Evolutionary conservation across 768 basidiomycete genomes (phyloP).

Genomic region (Gymnopilus junonius): DNA sequence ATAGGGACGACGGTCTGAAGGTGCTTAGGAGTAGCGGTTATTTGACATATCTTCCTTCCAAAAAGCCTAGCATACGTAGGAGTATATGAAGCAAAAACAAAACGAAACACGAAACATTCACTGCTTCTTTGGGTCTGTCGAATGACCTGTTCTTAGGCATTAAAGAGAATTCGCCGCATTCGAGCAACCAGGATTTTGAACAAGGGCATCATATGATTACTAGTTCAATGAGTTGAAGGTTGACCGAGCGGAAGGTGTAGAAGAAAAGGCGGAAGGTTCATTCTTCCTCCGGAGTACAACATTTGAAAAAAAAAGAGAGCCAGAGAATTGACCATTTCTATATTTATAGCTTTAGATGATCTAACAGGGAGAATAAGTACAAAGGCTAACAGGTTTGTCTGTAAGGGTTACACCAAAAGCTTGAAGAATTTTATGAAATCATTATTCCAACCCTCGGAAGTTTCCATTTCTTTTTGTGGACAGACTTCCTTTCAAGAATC

Average conservation of each 20-base stretch:
- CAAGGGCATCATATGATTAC: constrained; percentile 37
- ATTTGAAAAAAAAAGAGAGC: constrained; percentile 53
- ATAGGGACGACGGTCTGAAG: too few species aligned
- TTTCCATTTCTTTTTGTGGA: constrained; percentile 23
- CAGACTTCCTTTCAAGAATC: constrained; percentile 11
- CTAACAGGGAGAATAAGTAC: not conserved
- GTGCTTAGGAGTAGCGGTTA: too few species aligned
- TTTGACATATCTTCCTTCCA: too few species aligned
- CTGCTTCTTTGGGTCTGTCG: constrained; percentile 28
- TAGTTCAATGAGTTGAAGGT: not conserved
- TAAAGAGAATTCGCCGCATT: constrained; percentile 38
- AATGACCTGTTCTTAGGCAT: constrained; percentile 47
- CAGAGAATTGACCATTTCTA: constrained; percentile 57
- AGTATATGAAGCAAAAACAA: too few species aligned
- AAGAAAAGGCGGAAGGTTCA: constrained; percentile 35
- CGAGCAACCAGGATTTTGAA: constrained; percentile 39
- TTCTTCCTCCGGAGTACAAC: constrained; percentile 41
- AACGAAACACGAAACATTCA: too few species aligned
- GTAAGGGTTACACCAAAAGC: constrained; percentile 61
- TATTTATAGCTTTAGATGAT: not conserved
- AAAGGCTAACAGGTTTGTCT: constrained; percentile 51
- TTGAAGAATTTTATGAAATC: constrained; percentile 65
- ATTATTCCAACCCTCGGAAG: constrained; percentile 66
- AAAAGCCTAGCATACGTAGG: too few species aligned
- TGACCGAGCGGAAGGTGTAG: not conserved